Evolutionary conservation across 2,329 filamentous ascomycete species (phyloP).

Genomic region (Arachnopeziza araneosa): DNA sequence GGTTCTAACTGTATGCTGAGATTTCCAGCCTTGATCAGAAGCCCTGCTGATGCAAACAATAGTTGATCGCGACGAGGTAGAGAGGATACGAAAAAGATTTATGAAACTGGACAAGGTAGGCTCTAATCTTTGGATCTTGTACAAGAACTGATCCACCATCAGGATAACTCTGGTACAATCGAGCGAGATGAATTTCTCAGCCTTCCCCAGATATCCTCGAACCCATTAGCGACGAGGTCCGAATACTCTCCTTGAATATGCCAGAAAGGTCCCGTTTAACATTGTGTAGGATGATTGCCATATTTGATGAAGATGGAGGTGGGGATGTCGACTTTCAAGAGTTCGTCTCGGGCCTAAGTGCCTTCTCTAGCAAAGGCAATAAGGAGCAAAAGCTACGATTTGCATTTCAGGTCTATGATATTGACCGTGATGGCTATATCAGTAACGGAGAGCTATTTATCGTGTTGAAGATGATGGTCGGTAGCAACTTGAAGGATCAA

Average conservation of each 20-base stretch:
- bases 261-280: neutral
- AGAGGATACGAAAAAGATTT: slow-evolving; percentile 90
- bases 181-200: slow-evolving; percentile 98
- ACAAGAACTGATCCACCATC: slow-evolving; percentile 8
- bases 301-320: slow-evolving; percentile 97
- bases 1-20: slow-evolving; percentile 78
- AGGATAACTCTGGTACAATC: slow-evolving; percentile 98
- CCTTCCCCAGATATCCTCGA: slow-evolving; percentile 94
- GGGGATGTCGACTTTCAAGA: slow-evolving; percentile 98
- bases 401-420: slow-evolving; percentile 99
- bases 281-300: slow-evolving; percentile 81
- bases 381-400: slow-evolving; percentile 98
- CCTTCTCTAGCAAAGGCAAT: slow-evolving; percentile 96
- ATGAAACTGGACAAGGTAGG: slow-evolving; percentile 98
- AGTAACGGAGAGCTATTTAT: slow-evolving; percentile 99
- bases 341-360: slow-evolving; percentile 90
- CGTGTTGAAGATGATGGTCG: slow-evolving; percentile 99
- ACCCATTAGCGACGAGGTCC: slow-evolving; percentile 89
- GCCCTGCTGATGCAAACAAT: slow-evolving; percentile 5
- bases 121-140: slow-evolving; percentile 1
- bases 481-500: slow-evolving; percentile 97
- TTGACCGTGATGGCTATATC: slow-evolving; percentile 97
- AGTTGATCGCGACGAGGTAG: slow-evolving; percentile 98
- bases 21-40: slow-evolving; percentile 5
- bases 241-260: neutral